Evolutionary conservation across 2,329 filamentous ascomycete species (phyloP).

Genomic region (Verticillium longisporum): DNA sequence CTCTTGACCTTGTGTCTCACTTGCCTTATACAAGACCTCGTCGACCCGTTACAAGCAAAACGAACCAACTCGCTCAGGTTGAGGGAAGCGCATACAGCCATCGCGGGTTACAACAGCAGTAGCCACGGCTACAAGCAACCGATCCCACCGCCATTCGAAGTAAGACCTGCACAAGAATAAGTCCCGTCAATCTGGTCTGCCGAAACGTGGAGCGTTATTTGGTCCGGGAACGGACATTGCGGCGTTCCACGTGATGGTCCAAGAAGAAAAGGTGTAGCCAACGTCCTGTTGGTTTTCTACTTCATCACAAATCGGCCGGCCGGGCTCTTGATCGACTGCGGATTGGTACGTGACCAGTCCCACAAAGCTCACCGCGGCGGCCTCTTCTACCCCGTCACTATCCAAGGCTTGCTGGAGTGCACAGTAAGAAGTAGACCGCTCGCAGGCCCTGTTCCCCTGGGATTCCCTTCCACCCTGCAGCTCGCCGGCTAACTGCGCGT

Average conservation of each 20-base stretch:
- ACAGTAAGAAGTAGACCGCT: conserved; percentile 9
- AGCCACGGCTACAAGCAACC: conserved; percentile 5
- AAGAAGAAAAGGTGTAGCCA: conserved; percentile 22
- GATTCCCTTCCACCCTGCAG: conserved; percentile 14
- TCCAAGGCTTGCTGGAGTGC: conserved; percentile 1
- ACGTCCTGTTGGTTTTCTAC: conserved; percentile 17
- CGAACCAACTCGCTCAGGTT: neutral
- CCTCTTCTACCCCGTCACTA: neutral
- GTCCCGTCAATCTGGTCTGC: conserved; percentile 8
- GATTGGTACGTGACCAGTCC: conserved; percentile 33
- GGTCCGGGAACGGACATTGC: conserved; percentile 24
- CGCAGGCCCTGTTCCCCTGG: conserved; percentile 6
- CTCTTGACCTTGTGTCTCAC: neutral
- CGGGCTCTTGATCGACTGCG: conserved; percentile 17
- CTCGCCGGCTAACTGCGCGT: conserved; percentile 18
- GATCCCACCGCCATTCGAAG: conserved; percentile 1
- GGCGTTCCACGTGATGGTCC: conserved; percentile 29
- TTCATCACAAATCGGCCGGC: conserved; percentile 13
- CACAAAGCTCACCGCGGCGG: conserved; percentile 18
- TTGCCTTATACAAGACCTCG: conserved; percentile 3
- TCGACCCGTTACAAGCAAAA: neutral
- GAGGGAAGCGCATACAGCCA: conserved; percentile 4
- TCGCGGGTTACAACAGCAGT: conserved; percentile 6
- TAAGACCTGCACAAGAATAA: conserved; percentile 1
- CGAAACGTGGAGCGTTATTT: conserved; percentile 12